Percentiles rank a stretch among this genome's conserved stretches.
Evolutionary conservation across 257 asterid genomes (phyloP).

Genomic region (Fraxinus pennsylvanica): DNA sequence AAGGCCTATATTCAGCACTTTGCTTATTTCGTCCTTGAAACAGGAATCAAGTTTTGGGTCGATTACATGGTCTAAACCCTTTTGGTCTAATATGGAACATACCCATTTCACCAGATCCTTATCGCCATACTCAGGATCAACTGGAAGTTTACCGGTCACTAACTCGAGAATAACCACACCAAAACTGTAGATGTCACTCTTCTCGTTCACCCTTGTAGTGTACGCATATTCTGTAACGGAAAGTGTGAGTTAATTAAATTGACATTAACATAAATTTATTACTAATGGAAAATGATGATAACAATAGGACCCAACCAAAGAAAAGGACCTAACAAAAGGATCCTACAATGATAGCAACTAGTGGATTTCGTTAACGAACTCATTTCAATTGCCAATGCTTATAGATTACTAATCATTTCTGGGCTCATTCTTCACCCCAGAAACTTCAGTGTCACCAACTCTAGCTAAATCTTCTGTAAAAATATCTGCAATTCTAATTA

Average conservation of each 20-base stretch:
- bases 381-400: conserved; percentile 7
- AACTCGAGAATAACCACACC: conserved; percentile 89
- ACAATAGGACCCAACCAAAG: not conserved
- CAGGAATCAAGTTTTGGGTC: conserved; percentile 84
- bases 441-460: conserved; percentile 14
- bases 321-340: not conserved
- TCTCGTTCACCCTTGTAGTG: conserved; percentile 89
- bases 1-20: conserved; percentile 76
- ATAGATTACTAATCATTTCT: conserved; percentile 7
- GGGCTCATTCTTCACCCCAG: conserved; percentile 2
- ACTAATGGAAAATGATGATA: not conserved
- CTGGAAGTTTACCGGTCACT: conserved; percentile 72
- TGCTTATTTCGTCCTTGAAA: conserved; percentile 80
- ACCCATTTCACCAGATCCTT: conserved; percentile 94
- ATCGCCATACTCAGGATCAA: conserved; percentile 90
- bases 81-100: conserved; percentile 78
- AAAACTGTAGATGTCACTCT: conserved; percentile 92
- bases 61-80: conserved; percentile 71
- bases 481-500: not conserved
- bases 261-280: not conserved
- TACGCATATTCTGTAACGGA: conserved; percentile 75
- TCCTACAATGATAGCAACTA: not conserved
- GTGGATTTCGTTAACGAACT: not conserved
- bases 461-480: conserved; percentile 2
- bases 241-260: not conserved